Conservation (phyloP, 2,329 filamentous ascomycete genomes). For the Aspergillus chevalieri region DNA sequence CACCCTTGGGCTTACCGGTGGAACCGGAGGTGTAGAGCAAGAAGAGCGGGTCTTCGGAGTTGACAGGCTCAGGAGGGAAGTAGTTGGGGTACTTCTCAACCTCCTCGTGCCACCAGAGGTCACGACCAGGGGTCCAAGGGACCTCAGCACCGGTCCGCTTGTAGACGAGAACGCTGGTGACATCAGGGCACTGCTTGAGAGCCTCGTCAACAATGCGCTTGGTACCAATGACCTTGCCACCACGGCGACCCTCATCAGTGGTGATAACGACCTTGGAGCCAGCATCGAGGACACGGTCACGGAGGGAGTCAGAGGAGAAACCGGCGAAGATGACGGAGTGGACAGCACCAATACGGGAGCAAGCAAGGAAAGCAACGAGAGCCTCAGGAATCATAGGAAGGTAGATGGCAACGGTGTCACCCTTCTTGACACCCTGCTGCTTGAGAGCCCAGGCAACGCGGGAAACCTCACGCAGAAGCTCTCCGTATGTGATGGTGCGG, state of each 20-base stretch:
- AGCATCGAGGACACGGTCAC: slow-evolving; percentile 89
- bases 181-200: slow-evolving; percentile 87
- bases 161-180: slow-evolving; percentile 80
- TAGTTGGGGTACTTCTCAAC: slow-evolving; percentile 94
- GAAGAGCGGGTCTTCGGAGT: slow-evolving; percentile 93
- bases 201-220: slow-evolving; percentile 99
- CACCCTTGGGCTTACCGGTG: slow-evolving; percentile 97
- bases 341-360: slow-evolving; percentile 83
- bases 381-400: slow-evolving; percentile 98
- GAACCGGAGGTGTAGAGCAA: slow-evolving; percentile 96
- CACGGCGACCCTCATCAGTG: slow-evolving; percentile 93
- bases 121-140: slow-evolving; percentile 80
- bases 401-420: slow-evolving; percentile 95
- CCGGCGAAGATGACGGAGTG: slow-evolving; percentile 98
- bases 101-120: slow-evolving; percentile 99
- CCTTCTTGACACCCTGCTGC: slow-evolving; percentile 93
- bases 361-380: slow-evolving; percentile 82
- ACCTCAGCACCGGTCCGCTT: slow-evolving; percentile 92
- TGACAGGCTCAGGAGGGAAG: slow-evolving; percentile 81
- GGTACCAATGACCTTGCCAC: slow-evolving; percentile 89
- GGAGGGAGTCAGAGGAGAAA: slow-evolving; percentile 92
- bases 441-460: slow-evolving; percentile 81
- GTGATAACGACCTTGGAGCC: slow-evolving; percentile 92
- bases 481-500: slow-evolving; percentile 83
- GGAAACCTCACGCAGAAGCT: slow-evolving; percentile 88